A percentile compares a stretch with the other conserved stretches of the same genome.
Conservation (phyloP, 1,284 basidiomycete species). For the Ceratobasidium sp. region DNA sequence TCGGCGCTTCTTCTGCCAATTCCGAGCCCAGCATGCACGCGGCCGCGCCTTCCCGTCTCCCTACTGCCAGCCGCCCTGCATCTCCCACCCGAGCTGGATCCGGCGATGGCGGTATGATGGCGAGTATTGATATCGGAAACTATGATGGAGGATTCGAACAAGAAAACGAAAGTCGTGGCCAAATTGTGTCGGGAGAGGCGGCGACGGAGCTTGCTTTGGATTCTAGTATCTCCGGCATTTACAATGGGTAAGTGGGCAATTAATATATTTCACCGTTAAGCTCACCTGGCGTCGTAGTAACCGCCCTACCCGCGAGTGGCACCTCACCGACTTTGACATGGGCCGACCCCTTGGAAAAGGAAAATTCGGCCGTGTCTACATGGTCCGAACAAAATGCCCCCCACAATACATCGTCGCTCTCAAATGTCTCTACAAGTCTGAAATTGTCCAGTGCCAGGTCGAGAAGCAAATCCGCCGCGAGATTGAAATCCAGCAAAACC, state of each 20-base stretch:
- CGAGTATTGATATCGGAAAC: constrained; percentile 69
- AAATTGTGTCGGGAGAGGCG: constrained; percentile 70
- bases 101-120: not conserved
- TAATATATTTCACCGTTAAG: constrained; percentile 55
- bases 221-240: constrained; percentile 58
- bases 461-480: constrained; percentile 95
- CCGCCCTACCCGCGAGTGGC: constrained; percentile 81
- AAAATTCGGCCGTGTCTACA: constrained; percentile 98
- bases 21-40: constrained; percentile 19
- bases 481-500: constrained; percentile 98
- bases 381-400: constrained; percentile 88
- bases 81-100: constrained; percentile 10
- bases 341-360: constrained; percentile 96
- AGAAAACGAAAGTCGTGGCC: constrained; percentile 69
- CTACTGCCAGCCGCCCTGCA: not conserved
- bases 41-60: not conserved
- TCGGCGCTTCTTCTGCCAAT: not conserved
- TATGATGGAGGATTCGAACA: constrained; percentile 87
- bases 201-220: constrained; percentile 78
- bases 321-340: constrained; percentile 86
- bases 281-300: constrained; percentile 53
- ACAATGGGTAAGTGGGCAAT: constrained; percentile 18
- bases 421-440: constrained; percentile 97
- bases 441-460: constrained; percentile 84
- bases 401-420: constrained; percentile 94